Evolutionary conservation across 2,329 filamentous ascomycete genomes (phyloP).

Genomic region (Scytalidium sp.): DNA sequence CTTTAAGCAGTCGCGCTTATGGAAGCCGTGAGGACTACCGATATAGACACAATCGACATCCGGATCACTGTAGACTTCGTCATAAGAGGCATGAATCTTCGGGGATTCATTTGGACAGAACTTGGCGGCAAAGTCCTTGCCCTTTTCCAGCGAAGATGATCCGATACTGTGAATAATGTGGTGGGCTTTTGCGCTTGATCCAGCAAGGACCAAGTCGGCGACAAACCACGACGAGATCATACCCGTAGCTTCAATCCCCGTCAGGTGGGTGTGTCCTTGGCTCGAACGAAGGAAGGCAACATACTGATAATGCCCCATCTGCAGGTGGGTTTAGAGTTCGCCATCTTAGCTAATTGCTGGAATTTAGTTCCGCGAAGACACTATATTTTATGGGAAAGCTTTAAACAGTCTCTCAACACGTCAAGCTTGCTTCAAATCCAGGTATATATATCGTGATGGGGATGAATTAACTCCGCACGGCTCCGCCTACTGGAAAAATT

Average conservation of each 20-base stretch:
- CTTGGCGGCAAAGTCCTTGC: not conserved
- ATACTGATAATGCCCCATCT: too few relatives aligned
- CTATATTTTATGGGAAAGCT: too few relatives aligned
- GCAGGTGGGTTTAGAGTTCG: too few relatives aligned
- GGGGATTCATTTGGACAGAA: constrained; percentile 37
- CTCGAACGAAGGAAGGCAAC: too few relatives aligned
- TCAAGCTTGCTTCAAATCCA: too few relatives aligned
- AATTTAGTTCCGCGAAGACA: too few relatives aligned
- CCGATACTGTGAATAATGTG: not conserved
- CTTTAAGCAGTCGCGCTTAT: constrained; percentile 64
- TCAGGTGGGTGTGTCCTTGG: too few relatives aligned
- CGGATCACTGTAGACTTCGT: constrained; percentile 57
- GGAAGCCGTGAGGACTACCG: constrained; percentile 66
- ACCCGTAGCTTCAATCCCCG: not conserved
- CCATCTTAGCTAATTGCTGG: too few relatives aligned
- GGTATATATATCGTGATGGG: too few relatives aligned
- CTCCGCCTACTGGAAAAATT: too few relatives aligned
- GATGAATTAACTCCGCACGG: too few relatives aligned
- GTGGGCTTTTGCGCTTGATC: not conserved
- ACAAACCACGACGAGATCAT: not conserved
- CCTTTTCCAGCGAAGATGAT: not conserved
- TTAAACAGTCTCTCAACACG: too few relatives aligned
- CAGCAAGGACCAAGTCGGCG: not conserved
- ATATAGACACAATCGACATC: constrained; percentile 66
- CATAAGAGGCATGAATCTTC: constrained; percentile 53